Percentiles rank a stretch among this genome's conserved stretches.
Evolutionary conservation across 768 basidiomycete genomes (phyloP).

Genomic region (Agaricus sinodeliciosus): DNA sequence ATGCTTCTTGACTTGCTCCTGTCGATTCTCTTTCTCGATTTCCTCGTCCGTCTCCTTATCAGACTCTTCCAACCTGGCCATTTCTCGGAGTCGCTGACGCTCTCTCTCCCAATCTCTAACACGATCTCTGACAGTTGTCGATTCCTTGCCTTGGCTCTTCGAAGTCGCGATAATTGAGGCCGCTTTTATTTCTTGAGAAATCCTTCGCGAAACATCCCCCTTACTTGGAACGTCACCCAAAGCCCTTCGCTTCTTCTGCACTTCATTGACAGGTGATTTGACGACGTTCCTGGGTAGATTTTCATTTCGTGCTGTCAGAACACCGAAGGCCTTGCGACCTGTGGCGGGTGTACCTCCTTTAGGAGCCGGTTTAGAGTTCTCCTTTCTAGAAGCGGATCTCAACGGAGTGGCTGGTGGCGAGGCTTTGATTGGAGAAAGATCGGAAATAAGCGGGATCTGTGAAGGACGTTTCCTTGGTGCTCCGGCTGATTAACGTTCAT

Average conservation of each 20-base stretch:
- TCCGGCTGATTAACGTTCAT: conserved; percentile 14
- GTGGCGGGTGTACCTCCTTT: conserved; percentile 15
- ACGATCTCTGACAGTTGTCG: conserved; percentile 49
- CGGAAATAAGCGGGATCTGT: conserved; percentile 24
- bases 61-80: conserved; percentile 54
- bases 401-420: conserved; percentile 39
- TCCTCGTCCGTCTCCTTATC: conserved; percentile 42
- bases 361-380: conserved; percentile 27
- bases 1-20: conserved; percentile 21
- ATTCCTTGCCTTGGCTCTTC: conserved; percentile 26
- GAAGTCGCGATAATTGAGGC: conserved; percentile 7
- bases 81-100: conserved; percentile 61
- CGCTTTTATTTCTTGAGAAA: conserved; percentile 13
- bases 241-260: conserved; percentile 11
- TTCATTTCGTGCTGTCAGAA: conserved; percentile 8
- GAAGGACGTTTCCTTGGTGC: conserved; percentile 31
- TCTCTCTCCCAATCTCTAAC: conserved; percentile 76
- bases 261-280: conserved; percentile 14
- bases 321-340: conserved; percentile 11
- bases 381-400: conserved; percentile 27
- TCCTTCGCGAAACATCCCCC: conserved; percentile 8
- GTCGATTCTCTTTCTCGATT: conserved; percentile 30
- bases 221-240: conserved; percentile 6
- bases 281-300: conserved; percentile 7
- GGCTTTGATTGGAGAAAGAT: conserved; percentile 48